phyloP scores from a whole-genome alignment of 2,329 filamentous ascomycete species.

The Botrytis paeoniae region DNA sequence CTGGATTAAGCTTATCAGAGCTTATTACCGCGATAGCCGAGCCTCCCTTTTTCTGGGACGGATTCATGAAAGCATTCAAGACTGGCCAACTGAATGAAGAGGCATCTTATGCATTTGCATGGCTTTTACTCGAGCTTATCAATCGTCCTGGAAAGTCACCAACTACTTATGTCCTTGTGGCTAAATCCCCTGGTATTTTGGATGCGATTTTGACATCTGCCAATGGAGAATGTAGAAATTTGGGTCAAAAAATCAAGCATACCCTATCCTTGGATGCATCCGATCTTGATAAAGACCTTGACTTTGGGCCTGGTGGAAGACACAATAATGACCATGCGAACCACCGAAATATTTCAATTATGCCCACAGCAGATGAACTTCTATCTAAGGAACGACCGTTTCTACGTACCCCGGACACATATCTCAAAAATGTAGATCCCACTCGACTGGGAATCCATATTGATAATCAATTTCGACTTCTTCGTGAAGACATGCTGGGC shows the following conservation, averaged over 20 bases:
- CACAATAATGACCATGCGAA: constrained; percentile 71
- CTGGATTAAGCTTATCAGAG: constrained; percentile 41
- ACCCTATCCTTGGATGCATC: constrained; percentile 32
- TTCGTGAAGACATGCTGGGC: constrained; percentile 68
- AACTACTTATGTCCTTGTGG: constrained; percentile 32
- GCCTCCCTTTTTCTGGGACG: constrained; percentile 50
- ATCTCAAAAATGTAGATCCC: constrained; percentile 43
- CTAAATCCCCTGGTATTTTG: constrained; percentile 34
- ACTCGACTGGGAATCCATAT: constrained; percentile 51
- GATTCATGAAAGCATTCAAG: constrained; percentile 34
- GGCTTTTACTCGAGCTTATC: constrained; percentile 46
- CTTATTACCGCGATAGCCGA: constrained; percentile 48
- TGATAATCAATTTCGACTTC: constrained; percentile 69
- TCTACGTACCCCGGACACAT: constrained; percentile 49
- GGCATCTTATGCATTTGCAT: constrained; percentile 40
- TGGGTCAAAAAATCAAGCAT: constrained; percentile 45
- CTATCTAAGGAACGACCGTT: constrained; percentile 51
- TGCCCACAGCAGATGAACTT: constrained; percentile 66
- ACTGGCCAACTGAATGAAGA: constrained; percentile 32
- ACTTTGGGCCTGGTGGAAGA: constrained; percentile 55
- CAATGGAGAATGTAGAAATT: constrained; percentile 34
- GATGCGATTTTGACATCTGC: constrained; percentile 27
- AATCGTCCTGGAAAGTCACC: constrained; percentile 35
- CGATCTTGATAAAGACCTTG: constrained; percentile 16
- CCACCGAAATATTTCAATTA: constrained; percentile 59